Conservation (phyloP, 305 asterid genomes). For the Fraxinus xanthoxyloides region DNA sequence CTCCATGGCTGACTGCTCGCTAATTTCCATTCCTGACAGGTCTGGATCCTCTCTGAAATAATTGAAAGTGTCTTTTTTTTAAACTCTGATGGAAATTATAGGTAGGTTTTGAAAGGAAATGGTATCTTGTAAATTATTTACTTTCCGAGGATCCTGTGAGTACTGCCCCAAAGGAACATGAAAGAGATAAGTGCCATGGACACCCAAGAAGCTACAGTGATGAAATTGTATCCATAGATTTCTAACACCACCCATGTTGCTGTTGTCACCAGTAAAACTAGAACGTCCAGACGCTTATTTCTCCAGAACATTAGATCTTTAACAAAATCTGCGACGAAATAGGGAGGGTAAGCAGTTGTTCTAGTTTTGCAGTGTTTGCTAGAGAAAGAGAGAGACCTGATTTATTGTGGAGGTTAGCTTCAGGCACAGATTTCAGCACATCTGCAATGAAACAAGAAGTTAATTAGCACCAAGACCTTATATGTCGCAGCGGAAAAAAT, state of each 20-base stretch:
- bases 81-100: neutral
- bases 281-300: constrained; percentile 34
- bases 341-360: neutral
- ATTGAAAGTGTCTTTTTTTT: neutral
- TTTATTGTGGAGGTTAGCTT: constrained; percentile 6
- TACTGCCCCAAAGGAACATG: constrained; percentile 45
- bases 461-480: neutral
- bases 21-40: constrained; percentile 41
- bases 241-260: constrained; percentile 44
- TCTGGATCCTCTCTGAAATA: constrained; percentile 46
- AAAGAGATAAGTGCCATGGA: constrained; percentile 39
- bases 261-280: constrained; percentile 38
- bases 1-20: constrained; percentile 36
- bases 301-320: constrained; percentile 55
- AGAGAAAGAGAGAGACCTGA: constrained; percentile 15
- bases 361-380: neutral
- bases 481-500: neutral
- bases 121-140: constrained; percentile 19
- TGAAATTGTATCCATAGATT: constrained; percentile 38
- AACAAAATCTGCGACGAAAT: constrained; percentile 19
- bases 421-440: constrained; percentile 17
- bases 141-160: constrained; percentile 48
- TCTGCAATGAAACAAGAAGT: constrained; percentile 22
- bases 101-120: neutral
- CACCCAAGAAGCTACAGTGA: constrained; percentile 44